Base-by-base conservation (phyloP, 768 basidiomycete genomes). In the Russula lepida region DNA sequence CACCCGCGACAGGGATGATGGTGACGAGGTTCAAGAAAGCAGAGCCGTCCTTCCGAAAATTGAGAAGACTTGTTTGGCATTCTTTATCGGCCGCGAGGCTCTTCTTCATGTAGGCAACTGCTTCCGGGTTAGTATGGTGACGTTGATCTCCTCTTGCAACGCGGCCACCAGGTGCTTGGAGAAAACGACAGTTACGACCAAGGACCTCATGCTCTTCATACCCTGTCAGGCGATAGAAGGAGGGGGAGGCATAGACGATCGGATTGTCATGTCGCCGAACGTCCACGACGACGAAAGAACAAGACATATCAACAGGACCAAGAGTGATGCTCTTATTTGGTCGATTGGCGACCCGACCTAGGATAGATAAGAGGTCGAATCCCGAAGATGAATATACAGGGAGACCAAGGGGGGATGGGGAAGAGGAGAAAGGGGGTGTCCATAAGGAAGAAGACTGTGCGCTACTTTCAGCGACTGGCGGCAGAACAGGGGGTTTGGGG, bases 11-110 rank as follows among this genome's bases (percentile, higher is more conserved):
- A 19, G 97, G 95, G 39, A 98, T 89, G 68, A 98, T 81, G 25
- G 89, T 89, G 64, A 98, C 85, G 59, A 95, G 84, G 70, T 98
- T 99, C 74, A 90, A 84, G 73, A 98, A 98, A 1, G 92, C 82
- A 23, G 78, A 75, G 9, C 93, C 92, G 57, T 85, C 84, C 69
- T 92, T 93, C 39, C 83, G 78, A 71, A 93, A 98, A 72, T 99
- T 98, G 72, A 94, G 78, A 54, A 99, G 76, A 54, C 79, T 84
- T 2, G 84, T 84, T 74, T 98, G 95, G 67, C 89, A 91, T 74
- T 98, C 95, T 71, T 94, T 92, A 64, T 86, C 83, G 0, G 82
- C 83, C 9, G 74, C 71, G 8, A 94, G 78, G 56, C 79, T 78
- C 68, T 85, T 85, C 65, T 80, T 81, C 66, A 98, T 76, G 63